Percentiles rank a stretch among this genome's conserved stretches.
phyloP scores from a whole-genome alignment of 2,329 filamentous ascomycete genomes.

The Sclerotinia sclerotiorum region DNA sequence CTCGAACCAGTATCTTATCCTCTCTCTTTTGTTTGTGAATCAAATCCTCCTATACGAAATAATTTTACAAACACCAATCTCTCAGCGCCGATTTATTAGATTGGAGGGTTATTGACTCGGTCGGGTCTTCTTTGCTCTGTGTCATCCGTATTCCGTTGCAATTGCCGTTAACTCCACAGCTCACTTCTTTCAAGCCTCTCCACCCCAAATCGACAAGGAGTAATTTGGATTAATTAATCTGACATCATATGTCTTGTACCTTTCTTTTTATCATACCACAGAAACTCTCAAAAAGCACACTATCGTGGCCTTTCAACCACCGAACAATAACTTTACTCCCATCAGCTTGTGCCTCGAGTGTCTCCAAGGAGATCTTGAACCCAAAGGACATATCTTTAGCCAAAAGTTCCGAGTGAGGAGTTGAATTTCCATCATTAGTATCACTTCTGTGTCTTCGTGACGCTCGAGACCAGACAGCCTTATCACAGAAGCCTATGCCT shows the following conservation, averaged over 20 bases:
- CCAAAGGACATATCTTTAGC: constrained; percentile 49
- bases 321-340: constrained; percentile 54
- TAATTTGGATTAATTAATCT: background rate
- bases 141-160: too few species aligned
- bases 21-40: background rate
- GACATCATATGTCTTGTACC: background rate
- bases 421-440: constrained; percentile 32
- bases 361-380: constrained; percentile 52
- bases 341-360: constrained; percentile 42
- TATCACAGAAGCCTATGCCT: constrained; percentile 38
- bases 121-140: background rate
- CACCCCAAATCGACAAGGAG: background rate
- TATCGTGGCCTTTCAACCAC: constrained; percentile 75
- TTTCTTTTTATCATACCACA: constrained; percentile 69
- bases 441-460: constrained; percentile 43
- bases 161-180: too few species aligned
- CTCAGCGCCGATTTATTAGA: background rate
- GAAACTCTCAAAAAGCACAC: constrained; percentile 81
- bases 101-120: background rate
- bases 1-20: background rate
- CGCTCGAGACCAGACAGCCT: constrained; percentile 40
- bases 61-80: background rate
- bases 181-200: background rate
- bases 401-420: constrained; percentile 37
- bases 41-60: background rate